Evolutionary conservation across 192 early-diverging fungal species (phyloP), one percentile per base, ranked within the genome.

Genomic region (Oehlia diaphana): DNA sequence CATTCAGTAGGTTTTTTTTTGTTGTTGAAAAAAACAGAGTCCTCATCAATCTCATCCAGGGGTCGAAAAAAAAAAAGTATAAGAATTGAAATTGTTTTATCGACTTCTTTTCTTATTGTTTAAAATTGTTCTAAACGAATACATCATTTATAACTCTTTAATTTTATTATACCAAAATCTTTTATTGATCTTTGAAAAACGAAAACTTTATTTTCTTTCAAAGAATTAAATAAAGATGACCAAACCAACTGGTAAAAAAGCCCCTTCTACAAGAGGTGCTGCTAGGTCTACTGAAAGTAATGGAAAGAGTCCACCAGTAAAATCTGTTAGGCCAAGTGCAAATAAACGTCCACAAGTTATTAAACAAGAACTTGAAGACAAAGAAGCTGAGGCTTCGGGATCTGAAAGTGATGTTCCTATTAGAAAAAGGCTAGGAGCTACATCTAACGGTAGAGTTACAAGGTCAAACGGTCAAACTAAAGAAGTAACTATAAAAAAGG

Each of bases 381-480:
- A 64, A 64, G 26, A 23, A 19, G 26, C n/a, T 12, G 63, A 64
- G 9, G n/a, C 5, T 64, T 26, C 63, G 63, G 63, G 63, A 64
- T 64, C 63, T 21, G 63, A 64, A 64, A 64, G 63, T 64, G 63
- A 64, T 64, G 63, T 64, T 9, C 63, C 63, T 64, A n/a, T 64
- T 23, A 28, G 9, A n/a, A 9, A 23, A 2, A 64, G 63, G 63
- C 2, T 47, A 47, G 26, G n/a, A 21, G 10, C 21, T 28, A 23
- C 63, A 64, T 64, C n/a, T 26, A 64, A 64, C 12, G 63, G 63
- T 26, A 64, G 26, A 3, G 26, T 12, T 12, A 28, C 23, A n/a
- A 64, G 23, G 9, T 10, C 21, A 64, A 67, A 67, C 4, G 65
- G 65, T 7, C 65, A 67, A 33, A 33, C 53, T 19, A 58, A 58